Evolutionary conservation across 768 basidiomycete species (phyloP).

Genomic region (Roridomyces roridus): DNA sequence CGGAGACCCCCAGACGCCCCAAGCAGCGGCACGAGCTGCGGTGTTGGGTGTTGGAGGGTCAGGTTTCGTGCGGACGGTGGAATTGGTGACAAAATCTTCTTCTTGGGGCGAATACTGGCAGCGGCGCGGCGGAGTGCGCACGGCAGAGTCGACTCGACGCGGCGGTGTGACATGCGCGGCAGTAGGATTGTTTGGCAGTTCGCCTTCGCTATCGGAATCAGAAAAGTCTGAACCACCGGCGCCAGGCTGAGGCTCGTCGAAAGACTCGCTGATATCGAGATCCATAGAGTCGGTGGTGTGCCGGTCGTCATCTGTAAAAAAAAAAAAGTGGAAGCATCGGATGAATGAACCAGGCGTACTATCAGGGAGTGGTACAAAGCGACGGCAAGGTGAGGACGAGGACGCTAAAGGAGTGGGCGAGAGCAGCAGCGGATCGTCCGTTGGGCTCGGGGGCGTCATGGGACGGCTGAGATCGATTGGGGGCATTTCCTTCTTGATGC

Average conservation of each 20-base stretch:
- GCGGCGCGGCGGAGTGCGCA: neutral
- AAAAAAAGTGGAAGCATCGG: neutral
- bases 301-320: neutral
- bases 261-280: slow-evolving; percentile 16
- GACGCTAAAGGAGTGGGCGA: no score
- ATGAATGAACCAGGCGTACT: neutral
- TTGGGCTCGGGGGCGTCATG: slow-evolving; percentile 74
- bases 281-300: slow-evolving; percentile 22
- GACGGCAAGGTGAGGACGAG: slow-evolving; percentile 27
- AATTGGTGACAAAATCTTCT: neutral
- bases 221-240: neutral
- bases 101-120: neutral
- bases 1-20: slow-evolving; percentile 47
- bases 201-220: slow-evolving; percentile 19
- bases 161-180: neutral
- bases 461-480: slow-evolving; percentile 63
- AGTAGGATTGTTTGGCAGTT: neutral
- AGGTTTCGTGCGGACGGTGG: slow-evolving; percentile 46
- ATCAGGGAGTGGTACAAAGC: neutral
- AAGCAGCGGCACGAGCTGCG: slow-evolving; percentile 40
- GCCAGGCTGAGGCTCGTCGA: slow-evolving; percentile 12
- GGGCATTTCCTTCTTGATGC: slow-evolving; percentile 70
- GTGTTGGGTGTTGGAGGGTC: slow-evolving; percentile 51
- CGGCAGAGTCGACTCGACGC: neutral
- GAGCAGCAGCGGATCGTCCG: slow-evolving; percentile 77